These are phyloP conservation scores for Claviceps capensis DNA, from an alignment of 2,329 filamentous ascomycete genomes.

Conservation along the genomic window DNA sequence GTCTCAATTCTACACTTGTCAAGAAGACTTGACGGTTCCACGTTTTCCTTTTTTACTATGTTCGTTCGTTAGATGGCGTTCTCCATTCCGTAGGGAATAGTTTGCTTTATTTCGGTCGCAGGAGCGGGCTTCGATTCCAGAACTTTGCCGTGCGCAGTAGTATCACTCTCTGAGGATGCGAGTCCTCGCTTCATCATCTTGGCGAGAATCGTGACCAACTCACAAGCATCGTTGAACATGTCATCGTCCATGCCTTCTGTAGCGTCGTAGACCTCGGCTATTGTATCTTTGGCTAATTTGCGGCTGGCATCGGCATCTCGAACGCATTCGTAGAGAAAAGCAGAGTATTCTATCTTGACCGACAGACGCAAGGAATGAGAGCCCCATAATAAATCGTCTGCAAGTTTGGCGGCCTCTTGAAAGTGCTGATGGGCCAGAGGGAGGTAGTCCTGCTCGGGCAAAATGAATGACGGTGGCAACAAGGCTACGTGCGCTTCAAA, in stretches of 20 bases:
- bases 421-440: slow-evolving; percentile 74
- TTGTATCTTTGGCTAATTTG: slow-evolving; percentile 65
- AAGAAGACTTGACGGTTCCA: background rate
- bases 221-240: slow-evolving; percentile 84
- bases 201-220: slow-evolving; percentile 72
- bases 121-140: slow-evolving; percentile 17
- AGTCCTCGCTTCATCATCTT: slow-evolving; percentile 75
- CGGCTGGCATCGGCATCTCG: slow-evolving; percentile 69
- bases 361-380: slow-evolving; percentile 83
- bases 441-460: slow-evolving; percentile 69
- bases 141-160: slow-evolving; percentile 19
- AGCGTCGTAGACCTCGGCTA: slow-evolving; percentile 82
- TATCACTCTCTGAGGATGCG: slow-evolving; percentile 23
- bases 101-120: slow-evolving; percentile 10
- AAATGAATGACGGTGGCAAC: slow-evolving; percentile 56
- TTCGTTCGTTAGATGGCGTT: slow-evolving; percentile 24
- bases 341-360: slow-evolving; percentile 82
- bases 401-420: slow-evolving; percentile 58
- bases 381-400: slow-evolving; percentile 65
- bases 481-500: slow-evolving; percentile 28
- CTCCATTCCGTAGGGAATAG: slow-evolving; percentile 26
- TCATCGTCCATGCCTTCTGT: slow-evolving; percentile 89
- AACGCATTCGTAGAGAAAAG: slow-evolving; percentile 86
- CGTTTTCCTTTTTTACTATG: background rate
- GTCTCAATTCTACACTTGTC: background rate